A percentile compares a stretch with the other conserved stretches of the same genome.
These are phyloP conservation scores for fission yeast (Schizosaccharomyces pombe) DNA, from an alignment of 805 yeast genomes.

Conservation along the genomic window DNA sequence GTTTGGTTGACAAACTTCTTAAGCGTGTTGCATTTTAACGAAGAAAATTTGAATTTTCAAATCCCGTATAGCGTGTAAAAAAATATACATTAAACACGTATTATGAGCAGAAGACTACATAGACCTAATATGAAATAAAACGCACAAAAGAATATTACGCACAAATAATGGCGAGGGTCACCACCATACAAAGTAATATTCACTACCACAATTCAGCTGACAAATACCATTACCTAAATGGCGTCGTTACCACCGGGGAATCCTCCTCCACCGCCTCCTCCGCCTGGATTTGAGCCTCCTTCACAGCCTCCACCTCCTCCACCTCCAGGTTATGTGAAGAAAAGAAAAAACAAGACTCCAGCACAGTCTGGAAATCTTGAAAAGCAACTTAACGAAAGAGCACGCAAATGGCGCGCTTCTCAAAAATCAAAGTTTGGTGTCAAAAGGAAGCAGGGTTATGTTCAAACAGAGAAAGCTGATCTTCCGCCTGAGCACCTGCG, in stretches of 20 bases:
- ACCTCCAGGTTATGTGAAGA: constrained; percentile 7
- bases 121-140: too few species aligned
- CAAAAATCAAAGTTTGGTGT: constrained; percentile 36
- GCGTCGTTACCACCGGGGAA: constrained; percentile 7
- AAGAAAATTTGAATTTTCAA: too few species aligned
- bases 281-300: constrained; percentile 14
- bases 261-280: constrained; percentile 14
- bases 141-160: too few species aligned
- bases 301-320: constrained; percentile 14
- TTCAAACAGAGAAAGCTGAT: constrained; percentile 41
- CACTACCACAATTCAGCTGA: background rate
- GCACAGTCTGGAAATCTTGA: constrained; percentile 7
- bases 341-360: background rate
- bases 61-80: too few species aligned
- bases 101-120: too few species aligned
- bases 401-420: constrained; percentile 34
- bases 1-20: too few species aligned
- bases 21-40: too few species aligned
- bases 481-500: constrained; percentile 90
- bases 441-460: constrained; percentile 20
- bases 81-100: too few species aligned
- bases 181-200: background rate
- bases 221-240: background rate
- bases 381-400: constrained; percentile 21
- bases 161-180: too few species aligned